Base-by-base conservation (phyloP, 2,329 filamentous ascomycete genomes). In the Colletotrichum tofieldiae region DNA sequence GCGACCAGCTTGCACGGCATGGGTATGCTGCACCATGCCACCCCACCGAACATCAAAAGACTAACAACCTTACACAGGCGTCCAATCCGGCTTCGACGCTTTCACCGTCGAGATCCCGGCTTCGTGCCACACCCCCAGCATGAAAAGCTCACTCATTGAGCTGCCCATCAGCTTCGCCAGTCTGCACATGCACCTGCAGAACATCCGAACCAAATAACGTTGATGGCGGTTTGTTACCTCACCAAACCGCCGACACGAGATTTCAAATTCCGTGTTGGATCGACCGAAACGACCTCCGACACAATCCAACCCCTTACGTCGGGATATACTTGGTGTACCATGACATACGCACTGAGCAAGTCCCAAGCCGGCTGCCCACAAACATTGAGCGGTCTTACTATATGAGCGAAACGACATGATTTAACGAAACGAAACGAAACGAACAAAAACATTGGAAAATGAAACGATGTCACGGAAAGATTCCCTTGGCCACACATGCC, bases 221-320 rank as follows among this genome's bases (percentile, higher is more conserved):
- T 20, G 70, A 49, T 43, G 70, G 70, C 70, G 65, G 70, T 72
- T 72, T 72, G 59, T 14, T n/a, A 39, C 1, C 20, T 26, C 23
- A 14, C 8, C 54, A 72, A 72, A 72, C 66, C 65, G 70, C 70
- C 70, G 70, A 49, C 70, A 72, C 70, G 70, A 69, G 60, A 65
- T 29, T 39, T 52, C 23, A 29, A 60, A 32, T 55, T 52, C 54
- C 70, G 70, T 72, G 70, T 72, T 61, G 70, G 65, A 65, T 59
- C 47, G 26, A 49, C 32, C 32, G 29, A 32, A 14, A 55, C 37
- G 54, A 70, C 23, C 16, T 61, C 70, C 65, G 70, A 72, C 70
- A 72, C 70, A 72, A 41, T 45, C 39, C 37, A 58, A 39, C 29
- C 1, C 12, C 49, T 41, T 8, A 32, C 20, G n/a, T 70, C 65